Evolutionary conservation across 1,139 yeast species (phyloP).

Genomic region (Torulaspora globosa): DNA sequence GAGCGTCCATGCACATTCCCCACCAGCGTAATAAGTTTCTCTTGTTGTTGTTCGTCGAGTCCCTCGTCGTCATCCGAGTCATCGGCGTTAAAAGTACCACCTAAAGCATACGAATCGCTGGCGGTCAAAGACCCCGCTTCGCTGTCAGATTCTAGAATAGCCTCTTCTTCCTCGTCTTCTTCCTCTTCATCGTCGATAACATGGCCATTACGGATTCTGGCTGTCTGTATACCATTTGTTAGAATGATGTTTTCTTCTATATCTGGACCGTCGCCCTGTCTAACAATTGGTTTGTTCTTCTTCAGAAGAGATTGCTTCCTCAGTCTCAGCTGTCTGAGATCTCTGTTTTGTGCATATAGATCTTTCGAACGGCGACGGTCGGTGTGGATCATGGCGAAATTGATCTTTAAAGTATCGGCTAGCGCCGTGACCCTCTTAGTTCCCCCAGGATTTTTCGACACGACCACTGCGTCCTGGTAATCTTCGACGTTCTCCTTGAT

Average conservation of each 20-base stretch:
- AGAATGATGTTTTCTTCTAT: slow-evolving; percentile 67
- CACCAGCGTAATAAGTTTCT: slow-evolving; percentile 88
- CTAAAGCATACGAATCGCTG: slow-evolving; percentile 51
- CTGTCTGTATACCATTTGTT: slow-evolving; percentile 86
- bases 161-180: slow-evolving; percentile 58
- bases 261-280: slow-evolving; percentile 48
- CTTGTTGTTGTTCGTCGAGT: slow-evolving; percentile 61
- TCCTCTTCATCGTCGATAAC: slow-evolving; percentile 94
- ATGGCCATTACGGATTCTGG: slow-evolving; percentile 93
- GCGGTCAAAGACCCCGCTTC: slow-evolving; percentile 32
- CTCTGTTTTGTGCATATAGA: slow-evolving; percentile 46
- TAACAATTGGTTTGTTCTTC: slow-evolving; percentile 36
- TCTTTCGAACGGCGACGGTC: slow-evolving; percentile 90
- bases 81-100: slow-evolving; percentile 79
- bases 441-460: slow-evolving; percentile 97
- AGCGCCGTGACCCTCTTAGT: slow-evolving; percentile 95
- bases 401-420: slow-evolving; percentile 91
- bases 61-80: slow-evolving; percentile 82
- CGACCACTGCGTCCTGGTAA: slow-evolving; percentile 77
- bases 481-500: slow-evolving; percentile 84
- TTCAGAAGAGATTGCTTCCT: slow-evolving; percentile 41
- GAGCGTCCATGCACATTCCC: slow-evolving; percentile 91
- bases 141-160: slow-evolving; percentile 37
- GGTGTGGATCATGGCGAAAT: slow-evolving; percentile 98
- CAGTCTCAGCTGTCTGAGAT: slow-evolving; percentile 32